These are phyloP conservation scores for Tilletiopsis washingtonensis DNA, from an alignment of 1,284 basidiomycete species.

Conservation along the genomic window DNA sequence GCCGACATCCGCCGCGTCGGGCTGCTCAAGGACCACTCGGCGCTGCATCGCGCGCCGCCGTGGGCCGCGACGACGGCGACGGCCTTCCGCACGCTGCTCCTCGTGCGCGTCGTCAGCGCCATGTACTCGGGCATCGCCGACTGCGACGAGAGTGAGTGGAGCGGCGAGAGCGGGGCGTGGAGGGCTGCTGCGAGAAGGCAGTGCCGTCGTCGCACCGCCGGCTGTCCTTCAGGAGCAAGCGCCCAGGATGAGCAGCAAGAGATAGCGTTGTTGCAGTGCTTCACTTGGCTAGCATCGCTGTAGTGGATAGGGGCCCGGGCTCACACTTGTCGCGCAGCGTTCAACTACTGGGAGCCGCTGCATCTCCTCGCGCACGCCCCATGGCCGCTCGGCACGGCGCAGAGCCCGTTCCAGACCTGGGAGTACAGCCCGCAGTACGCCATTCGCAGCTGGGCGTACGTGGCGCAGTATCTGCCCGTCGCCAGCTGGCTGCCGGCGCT, in stretches of 20 bases:
- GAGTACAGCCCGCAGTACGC: slow-evolving; percentile 84
- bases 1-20: too few species aligned
- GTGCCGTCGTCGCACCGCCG: background rate
- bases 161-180: background rate
- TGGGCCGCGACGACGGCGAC: too few species aligned
- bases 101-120: slow-evolving; percentile 70
- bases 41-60: too few species aligned
- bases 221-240: background rate
- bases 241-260: background rate
- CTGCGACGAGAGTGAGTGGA: slow-evolving; percentile 70
- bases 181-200: background rate
- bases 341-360: slow-evolving; percentile 97
- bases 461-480: slow-evolving; percentile 51
- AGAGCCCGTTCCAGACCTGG: slow-evolving; percentile 83
- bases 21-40: too few species aligned
- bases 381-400: slow-evolving; percentile 10
- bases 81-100: slow-evolving; percentile 72
- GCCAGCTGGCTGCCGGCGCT: slow-evolving; percentile 9
- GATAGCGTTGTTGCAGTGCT: too few species aligned
- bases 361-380: slow-evolving; percentile 62
- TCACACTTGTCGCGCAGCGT: slow-evolving; percentile 44
- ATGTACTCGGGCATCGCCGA: slow-evolving; percentile 95
- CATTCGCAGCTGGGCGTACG: slow-evolving; percentile 91
- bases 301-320: background rate
- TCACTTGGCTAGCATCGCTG: background rate